Evolutionary conservation across 1,284 basidiomycete species (phyloP).

Genomic region (Chiua sp.): DNA sequence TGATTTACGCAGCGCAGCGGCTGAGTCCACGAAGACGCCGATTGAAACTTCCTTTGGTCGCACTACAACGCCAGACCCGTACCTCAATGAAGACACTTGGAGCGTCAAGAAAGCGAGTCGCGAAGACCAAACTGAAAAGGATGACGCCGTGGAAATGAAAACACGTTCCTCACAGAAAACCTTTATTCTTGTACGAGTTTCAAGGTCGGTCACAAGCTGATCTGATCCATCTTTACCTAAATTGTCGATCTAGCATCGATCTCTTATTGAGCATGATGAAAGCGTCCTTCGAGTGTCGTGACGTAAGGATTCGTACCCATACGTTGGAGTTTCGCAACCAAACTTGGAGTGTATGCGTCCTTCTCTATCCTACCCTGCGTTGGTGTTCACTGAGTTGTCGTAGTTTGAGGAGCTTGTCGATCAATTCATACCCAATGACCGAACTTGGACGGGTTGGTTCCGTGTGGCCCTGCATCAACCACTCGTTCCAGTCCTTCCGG

Average conservation of each 20-base stretch:
- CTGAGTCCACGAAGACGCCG: slow-evolving; percentile 39
- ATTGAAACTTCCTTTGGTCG: slow-evolving; percentile 26
- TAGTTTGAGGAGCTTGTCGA: slow-evolving; percentile 85
- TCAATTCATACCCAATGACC: slow-evolving; percentile 78
- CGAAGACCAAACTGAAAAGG: slow-evolving; percentile 35
- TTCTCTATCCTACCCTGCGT: slow-evolving; percentile 3
- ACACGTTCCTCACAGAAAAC: slow-evolving; percentile 80
- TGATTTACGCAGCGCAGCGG: slow-evolving; percentile 59
- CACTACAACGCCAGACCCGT: slow-evolving; percentile 22
- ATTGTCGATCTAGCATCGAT: slow-evolving; percentile 53
- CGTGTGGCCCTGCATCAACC: slow-evolving; percentile 83
- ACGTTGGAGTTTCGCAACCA: slow-evolving; percentile 86
- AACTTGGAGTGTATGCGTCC: slow-evolving; percentile 77
- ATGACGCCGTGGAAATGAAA: slow-evolving; percentile 78
- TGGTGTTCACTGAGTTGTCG: slow-evolving; percentile 5
- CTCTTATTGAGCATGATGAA: slow-evolving; percentile 73
- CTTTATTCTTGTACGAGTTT: slow-evolving; percentile 83
- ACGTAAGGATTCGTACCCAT: slow-evolving; percentile 74
- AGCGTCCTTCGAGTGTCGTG: slow-evolving; percentile 74
- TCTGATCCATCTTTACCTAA: slow-evolving; percentile 21
- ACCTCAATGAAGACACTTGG: slow-evolving; percentile 30
- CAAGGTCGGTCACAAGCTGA: slow-evolving; percentile 55
- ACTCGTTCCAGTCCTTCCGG: slow-evolving; percentile 72
- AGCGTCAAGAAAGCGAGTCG: slow-evolving; percentile 25
- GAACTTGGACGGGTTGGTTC: slow-evolving; percentile 80